Base-by-base conservation (phyloP, 2,329 filamentous ascomycete genomes). In the Fusarium anthophilum region DNA sequence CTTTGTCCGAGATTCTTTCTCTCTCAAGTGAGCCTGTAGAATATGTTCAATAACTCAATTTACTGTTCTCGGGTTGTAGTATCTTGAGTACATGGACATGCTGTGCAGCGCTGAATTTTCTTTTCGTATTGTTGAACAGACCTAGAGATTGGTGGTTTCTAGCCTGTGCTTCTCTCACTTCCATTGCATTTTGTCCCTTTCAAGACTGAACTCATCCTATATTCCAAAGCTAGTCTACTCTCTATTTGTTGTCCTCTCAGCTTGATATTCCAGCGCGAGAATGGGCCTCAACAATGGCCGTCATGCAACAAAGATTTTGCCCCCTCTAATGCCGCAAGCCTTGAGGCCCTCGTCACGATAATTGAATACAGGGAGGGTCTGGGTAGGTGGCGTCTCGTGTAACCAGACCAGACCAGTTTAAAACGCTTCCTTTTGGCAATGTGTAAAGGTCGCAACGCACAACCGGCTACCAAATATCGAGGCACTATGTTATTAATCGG, bases 131-230 rank as follows among this genome's bases (percentile, higher is more conserved):
- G 14, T 10, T 12, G 14, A n/a, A 18, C 22, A 32, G 17, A 10
- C 11, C 8, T 3, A 6, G 10, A n/a, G 0, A n/a, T 18, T 32
- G 7, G 6, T 13, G 3, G 11, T n/a, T 5, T 12, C 3, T 28
- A 18, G 5, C 4, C 1, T 3, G 3, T 13, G 3, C 4, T 18
- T n/a, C 15, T n/a, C 5, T 50, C 7, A 18, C 5, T 20, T 13
- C 9, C 2, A 3, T 50, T 2, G 0, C 1, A 7, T 4, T n/a
- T 7, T 9, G 3, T 18, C 10, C 5, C 14, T n/a, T 28, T 17
- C 28, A 10, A n/a, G 10, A 9, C 7, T n/a, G 14, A n/a, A n/a
- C 5, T 5, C 3, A 32, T 18, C 11, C 18, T 3, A 1, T 7
- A 13, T n/a, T 3, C 28, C 3, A 18, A 32, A 18, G 20, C 22